Base-by-base conservation (phyloP, 1,284 basidiomycete species). In the Mycena sp. region DNA sequence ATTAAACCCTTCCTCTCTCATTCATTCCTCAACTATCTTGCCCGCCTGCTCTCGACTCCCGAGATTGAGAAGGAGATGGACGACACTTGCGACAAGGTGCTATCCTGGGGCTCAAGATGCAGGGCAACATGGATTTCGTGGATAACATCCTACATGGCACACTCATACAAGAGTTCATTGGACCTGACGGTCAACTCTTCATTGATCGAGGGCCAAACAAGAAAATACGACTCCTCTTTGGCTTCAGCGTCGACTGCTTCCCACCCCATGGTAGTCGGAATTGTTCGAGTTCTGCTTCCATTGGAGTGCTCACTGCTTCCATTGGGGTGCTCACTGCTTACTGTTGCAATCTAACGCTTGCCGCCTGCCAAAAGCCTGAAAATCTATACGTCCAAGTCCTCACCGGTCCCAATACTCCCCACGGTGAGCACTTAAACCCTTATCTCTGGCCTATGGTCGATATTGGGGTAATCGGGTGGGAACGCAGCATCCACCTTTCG, bases 351-450 rank as follows among this genome's bases (percentile, higher is more conserved):
- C 45, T n/a, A n/a, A n/a, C n/a, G n/a, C n/a, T n/a, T n/a, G n/a
- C n/a, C n/a, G n/a, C n/a, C n/a, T n/a, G n/a, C n/a, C n/a, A n/a
- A n/a, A n/a, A 44, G 28, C 57, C 66, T 3, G 70, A 74, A 48
- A 70, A 75, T 51, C 29, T 74, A 7, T 74, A 67, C 41, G 44
- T 73, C 23, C 64, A 64, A 2, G 52, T 75, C 11, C 65, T 74
- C 2, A 60, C 70, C n/a, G 71, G 72, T 0, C 68, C 69, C 9
- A 49, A 54, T 1, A 40, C 29, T 14, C 60, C 32, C 32, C 41
- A 59, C n/a, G 32, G 69, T 26, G 73, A 69, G 17, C 23, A 29
- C 45, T 10, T 52, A n/a, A 59, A 52, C 26, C 41, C 30, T 6
- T 58, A 58, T 23, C 21, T 58, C 1, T 48, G 67, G 26, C 56